phyloP scores from a whole-genome alignment of 192 early-diverging fungal genomes.

The Umbelopsis vinacea region DNA sequence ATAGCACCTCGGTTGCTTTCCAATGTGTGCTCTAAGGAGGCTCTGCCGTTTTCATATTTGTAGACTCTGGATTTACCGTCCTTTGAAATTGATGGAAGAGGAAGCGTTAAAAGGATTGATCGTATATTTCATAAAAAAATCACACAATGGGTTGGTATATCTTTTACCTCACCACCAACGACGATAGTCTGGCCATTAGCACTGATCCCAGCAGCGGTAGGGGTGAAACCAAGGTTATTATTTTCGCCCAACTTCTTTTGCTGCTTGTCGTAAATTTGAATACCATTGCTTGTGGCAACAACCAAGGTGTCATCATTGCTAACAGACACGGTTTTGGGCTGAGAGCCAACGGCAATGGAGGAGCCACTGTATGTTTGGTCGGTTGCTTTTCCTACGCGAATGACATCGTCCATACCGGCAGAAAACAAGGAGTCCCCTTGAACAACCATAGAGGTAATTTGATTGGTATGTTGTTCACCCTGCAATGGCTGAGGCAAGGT shows the following conservation, averaged over 20 bases:
- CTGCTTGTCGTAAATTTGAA: constrained; percentile 56
- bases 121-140: no score
- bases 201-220: constrained; percentile 60
- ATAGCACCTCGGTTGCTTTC: constrained; percentile 64
- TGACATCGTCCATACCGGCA: constrained; percentile 79
- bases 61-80: constrained; percentile 73
- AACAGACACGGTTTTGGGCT: constrained; percentile 63
- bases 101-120: no score
- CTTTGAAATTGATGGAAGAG: constrained; percentile 22
- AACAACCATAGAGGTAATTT: constrained; percentile 64
- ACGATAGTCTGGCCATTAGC: constrained; percentile 55
- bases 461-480: constrained; percentile 78
- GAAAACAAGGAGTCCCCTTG: constrained; percentile 56
- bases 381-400: constrained; percentile 41
- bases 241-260: constrained; percentile 44
- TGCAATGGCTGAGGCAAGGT: constrained; percentile 48
- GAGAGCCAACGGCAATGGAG: constrained; percentile 42
- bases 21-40: constrained; percentile 38
- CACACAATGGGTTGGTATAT: not conserved
- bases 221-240: constrained; percentile 47
- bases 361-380: constrained; percentile 45
- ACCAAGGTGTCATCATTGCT: constrained; percentile 51
- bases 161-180: constrained; percentile 66
- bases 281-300: constrained; percentile 55
- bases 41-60: constrained; percentile 47